These are phyloP conservation scores for Albophoma yamanashiensis DNA, from an alignment of 2,329 filamentous ascomycete genomes.

Conservation along the genomic window DNA sequence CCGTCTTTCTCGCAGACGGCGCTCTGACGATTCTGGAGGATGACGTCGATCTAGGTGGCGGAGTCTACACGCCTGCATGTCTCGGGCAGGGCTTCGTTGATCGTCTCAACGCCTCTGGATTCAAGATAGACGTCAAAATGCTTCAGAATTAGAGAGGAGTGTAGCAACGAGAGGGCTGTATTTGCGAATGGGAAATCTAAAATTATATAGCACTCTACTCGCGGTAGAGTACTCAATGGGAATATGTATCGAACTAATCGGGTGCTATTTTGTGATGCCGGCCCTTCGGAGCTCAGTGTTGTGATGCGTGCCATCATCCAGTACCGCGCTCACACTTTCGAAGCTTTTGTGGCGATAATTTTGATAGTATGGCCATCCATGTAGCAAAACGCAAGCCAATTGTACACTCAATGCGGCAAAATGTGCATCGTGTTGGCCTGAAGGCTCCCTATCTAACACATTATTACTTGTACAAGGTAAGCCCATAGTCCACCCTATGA, in stretches of 20 bases:
- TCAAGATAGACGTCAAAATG: constrained; percentile 47
- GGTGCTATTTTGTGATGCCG: neutral
- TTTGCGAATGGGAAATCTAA: neutral
- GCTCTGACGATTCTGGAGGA: constrained; percentile 56
- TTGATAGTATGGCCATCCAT: neutral
- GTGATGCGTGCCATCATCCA: neutral
- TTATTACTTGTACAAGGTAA: neutral
- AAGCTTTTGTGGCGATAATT: neutral
- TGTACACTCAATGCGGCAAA: neutral
- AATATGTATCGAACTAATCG: no score
- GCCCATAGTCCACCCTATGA: neutral
- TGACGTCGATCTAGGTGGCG: constrained; percentile 48
- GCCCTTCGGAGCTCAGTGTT: neutral
- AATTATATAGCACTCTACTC: neutral
- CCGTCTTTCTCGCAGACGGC: constrained; percentile 49
- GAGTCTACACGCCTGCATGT: constrained; percentile 61
- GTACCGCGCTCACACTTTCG: neutral
- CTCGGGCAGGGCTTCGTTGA: constrained; percentile 59
- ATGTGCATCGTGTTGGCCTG: neutral
- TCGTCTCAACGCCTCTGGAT: constrained; percentile 47
- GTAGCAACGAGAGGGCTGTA: neutral
- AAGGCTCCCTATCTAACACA: neutral
- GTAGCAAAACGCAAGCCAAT: neutral
- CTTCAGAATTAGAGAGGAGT: neutral
- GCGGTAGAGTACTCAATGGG: no score